A percentile compares a stretch with the other conserved stretches of the same genome.
Evolutionary conservation across 768 basidiomycete species (phyloP).

Genomic region (Collybiopsis luxurians): DNA sequence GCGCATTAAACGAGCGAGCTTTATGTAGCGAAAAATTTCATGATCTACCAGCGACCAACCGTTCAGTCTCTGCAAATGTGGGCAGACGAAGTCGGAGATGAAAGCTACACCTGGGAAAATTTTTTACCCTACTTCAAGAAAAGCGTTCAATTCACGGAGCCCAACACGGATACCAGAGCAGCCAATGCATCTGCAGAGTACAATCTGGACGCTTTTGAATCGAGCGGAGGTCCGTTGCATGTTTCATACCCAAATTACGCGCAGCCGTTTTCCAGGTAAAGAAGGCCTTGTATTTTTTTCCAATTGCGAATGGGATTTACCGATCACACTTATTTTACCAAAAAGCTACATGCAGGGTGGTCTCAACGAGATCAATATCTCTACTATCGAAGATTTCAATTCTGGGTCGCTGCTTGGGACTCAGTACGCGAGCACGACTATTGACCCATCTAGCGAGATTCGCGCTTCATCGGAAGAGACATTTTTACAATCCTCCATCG

Average conservation of each 20-base stretch:
- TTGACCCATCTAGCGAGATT: neutral
- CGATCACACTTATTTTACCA: neutral
- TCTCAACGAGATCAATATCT: neutral
- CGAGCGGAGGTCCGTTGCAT: neutral
- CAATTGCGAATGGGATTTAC: neutral
- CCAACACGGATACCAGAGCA: neutral
- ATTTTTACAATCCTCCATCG: neutral
- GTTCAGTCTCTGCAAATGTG: neutral
- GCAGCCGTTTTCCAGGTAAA: neutral
- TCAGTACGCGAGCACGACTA: neutral
- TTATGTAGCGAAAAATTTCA: neutral
- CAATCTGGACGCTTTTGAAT: neutral
- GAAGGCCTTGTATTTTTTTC: no score
- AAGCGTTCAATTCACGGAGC: neutral
- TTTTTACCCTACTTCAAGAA: neutral
- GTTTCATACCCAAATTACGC: neutral
- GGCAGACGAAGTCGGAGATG: neutral
- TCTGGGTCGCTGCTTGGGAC: neutral
- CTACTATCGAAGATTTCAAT: neutral
- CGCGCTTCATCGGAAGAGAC: neutral
- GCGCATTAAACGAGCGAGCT: neutral
- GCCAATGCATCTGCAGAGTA: neutral
- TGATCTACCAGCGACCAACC: neutral
- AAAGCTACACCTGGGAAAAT: no score
- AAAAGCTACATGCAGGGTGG: neutral